Evolutionary conservation across 306 rosid species (phyloP), one percentile per base, ranked within the genome.

Genomic region (Citrullus colocynthis): DNA sequence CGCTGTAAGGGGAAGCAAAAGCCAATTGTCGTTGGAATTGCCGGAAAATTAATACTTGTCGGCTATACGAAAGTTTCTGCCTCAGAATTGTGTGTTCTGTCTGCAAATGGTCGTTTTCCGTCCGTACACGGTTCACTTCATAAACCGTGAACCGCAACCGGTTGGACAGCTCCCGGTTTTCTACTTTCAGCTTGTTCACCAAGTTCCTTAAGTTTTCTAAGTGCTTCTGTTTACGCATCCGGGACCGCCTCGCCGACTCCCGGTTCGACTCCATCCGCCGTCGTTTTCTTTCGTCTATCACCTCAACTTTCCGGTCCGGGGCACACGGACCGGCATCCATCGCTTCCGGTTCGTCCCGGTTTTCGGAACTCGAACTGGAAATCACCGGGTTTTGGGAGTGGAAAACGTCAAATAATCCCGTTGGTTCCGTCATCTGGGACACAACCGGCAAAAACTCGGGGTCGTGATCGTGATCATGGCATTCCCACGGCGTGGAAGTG

Each of bases 231-330:
- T 92, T 95, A 9, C 99, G 86, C 93, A 89, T 81, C n/a, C 99
- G 87, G 4, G 99, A 95, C 78, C 99, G 86, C 81, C 96, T 78
- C 11, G 99, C 99, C 7, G 99, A 95, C 76, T 95, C 96, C 83
- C 99, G 87, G 90, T 92, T 95, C 58, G 98, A 95, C 81, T 86
- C 80, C 98, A 89, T 95, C 79, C 99, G 84, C 55, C 96, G 82
- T 56, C 87, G 84, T 80, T 87, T 92, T 45, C 93, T 84, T 78
- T 91, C 96, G 71, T 89, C 90, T 72, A 79, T 80, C 9, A 79
- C 34, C 2, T 77, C 21, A 14, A 7, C 37, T 14, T 13, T 52
- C 13, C 82, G 82, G 82, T 71, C 62, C 56, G 76, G 83, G 7
- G 78, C 75, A 0, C 74, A 80, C 1, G 72, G 44, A 36, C 16